Percentiles rank a stretch among this genome's conserved stretches.
phyloP scores from a whole-genome alignment of 306 rosid genomes.

The Vigna nakashimae region DNA sequence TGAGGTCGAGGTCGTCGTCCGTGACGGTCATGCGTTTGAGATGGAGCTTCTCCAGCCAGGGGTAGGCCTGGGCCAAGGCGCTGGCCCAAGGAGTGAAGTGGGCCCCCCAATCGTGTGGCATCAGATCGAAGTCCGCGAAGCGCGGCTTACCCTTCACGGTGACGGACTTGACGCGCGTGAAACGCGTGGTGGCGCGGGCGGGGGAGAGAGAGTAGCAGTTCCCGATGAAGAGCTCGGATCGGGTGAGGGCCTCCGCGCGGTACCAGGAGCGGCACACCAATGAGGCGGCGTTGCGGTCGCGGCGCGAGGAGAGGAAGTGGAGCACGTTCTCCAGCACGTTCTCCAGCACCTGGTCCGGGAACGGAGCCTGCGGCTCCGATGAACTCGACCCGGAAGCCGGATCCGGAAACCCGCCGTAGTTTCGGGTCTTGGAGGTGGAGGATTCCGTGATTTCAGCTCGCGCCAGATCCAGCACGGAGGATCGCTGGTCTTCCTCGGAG shows the following conservation, averaged over 20 bases:
- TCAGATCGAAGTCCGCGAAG: conserved; percentile 88
- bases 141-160: conserved; percentile 84
- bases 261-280: conserved; percentile 94
- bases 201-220: conserved; percentile 90
- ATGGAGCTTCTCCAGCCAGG: conserved; percentile 81
- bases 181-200: conserved; percentile 63
- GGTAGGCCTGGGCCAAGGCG: conserved; percentile 69
- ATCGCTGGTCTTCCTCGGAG: conserved; percentile 79
- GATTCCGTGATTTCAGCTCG: conserved; percentile 58
- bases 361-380: conserved; percentile 48
- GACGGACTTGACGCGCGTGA: conserved; percentile 62
- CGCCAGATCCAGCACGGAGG: conserved; percentile 66
- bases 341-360: conserved; percentile 82
- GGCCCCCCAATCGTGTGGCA: conserved; percentile 87
- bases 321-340: conserved; percentile 96
- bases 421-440: conserved; percentile 55
- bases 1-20: conserved; percentile 61
- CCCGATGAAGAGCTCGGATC: conserved; percentile 92
- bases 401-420: conserved; percentile 46
- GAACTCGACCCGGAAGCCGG: conserved; percentile 40
- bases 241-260: conserved; percentile 88
- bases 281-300: conserved; percentile 95
- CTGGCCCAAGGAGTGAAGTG: conserved; percentile 74
- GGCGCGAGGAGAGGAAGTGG: conserved; percentile 75
- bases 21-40: conserved; percentile 83